These are phyloP conservation scores for Saccharomyces hybrid DNA, from an alignment of 1,139 yeast species.

Conservation along the genomic window DNA sequence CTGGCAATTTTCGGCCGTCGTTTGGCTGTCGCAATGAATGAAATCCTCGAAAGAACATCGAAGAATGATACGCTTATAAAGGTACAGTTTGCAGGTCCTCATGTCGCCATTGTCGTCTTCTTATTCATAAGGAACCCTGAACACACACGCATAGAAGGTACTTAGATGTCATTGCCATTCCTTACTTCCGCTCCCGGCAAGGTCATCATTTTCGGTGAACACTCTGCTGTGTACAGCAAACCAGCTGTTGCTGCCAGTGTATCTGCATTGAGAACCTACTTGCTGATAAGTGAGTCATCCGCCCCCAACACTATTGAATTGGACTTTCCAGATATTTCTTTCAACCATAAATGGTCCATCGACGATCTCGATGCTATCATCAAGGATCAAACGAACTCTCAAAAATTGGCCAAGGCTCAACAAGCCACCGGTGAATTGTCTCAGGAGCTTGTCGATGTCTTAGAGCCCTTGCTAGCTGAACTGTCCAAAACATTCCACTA, in stretches of 20 bases:
- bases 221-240: slow-evolving; percentile 86
- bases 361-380: slow-evolving; percentile 12
- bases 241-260: slow-evolving; percentile 36
- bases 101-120: background rate
- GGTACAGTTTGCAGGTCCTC: background rate
- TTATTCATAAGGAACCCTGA: background rate
- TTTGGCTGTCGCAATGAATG: background rate
- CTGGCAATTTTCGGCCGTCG: background rate
- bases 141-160: background rate
- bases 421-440: slow-evolving; percentile 39
- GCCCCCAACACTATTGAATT: slow-evolving; percentile 41
- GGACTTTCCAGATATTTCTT: slow-evolving; percentile 76
- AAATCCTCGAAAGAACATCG: background rate
- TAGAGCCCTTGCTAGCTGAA: slow-evolving; percentile 32
- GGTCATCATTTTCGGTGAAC: slow-evolving; percentile 93
- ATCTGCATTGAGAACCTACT: slow-evolving; percentile 51
- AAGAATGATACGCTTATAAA: background rate
- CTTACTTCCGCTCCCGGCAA: slow-evolving; percentile 93
- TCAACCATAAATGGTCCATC: slow-evolving; percentile 51
- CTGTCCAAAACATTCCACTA: slow-evolving; percentile 54
- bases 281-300: slow-evolving; percentile 45
- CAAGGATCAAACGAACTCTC: slow-evolving; percentile 3
- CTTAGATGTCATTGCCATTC: slow-evolving; percentile 39
- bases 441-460: slow-evolving; percentile 36
- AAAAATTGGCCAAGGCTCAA: slow-evolving; percentile 8